phyloP scores from a whole-genome alignment of 805 yeast species.

The Yamadazyma akitaensis region DNA sequence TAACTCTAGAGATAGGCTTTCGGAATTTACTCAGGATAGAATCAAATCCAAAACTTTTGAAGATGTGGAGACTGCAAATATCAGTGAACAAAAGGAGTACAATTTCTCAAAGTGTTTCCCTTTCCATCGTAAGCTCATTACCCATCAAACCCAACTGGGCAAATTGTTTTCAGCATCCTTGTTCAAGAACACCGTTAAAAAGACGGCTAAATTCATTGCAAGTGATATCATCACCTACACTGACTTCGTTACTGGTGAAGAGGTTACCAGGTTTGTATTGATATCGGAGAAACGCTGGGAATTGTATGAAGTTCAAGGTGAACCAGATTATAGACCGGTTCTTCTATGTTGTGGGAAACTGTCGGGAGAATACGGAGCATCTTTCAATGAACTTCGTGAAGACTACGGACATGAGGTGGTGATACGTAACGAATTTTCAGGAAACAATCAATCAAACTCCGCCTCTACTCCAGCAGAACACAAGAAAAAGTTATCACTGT shows the following conservation, averaged over 20 bases:
- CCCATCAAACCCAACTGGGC: conserved; percentile 54
- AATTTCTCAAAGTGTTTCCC: conserved; percentile 82
- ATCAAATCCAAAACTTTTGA: conserved; percentile 6
- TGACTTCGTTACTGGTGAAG: conserved; percentile 45
- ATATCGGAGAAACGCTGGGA: conserved; percentile 72
- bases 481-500: conserved; percentile 36
- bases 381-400: conserved; percentile 36
- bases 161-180: conserved; percentile 23
- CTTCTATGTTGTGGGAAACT: conserved; percentile 65
- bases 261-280: conserved; percentile 61
- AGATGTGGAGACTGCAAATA: conserved; percentile 14
- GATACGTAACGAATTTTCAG: conserved; percentile 27
- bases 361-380: conserved; percentile 64
- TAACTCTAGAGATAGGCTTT: neutral
- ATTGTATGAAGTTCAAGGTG: conserved; percentile 49
- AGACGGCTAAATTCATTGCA: conserved; percentile 24
- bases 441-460: conserved; percentile 12
- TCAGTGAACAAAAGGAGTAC: conserved; percentile 51
- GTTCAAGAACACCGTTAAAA: conserved; percentile 22
- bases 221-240: conserved; percentile 29
- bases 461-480: conserved; percentile 21
- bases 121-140: conserved; percentile 59
- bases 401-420: conserved; percentile 22
- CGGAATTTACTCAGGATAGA: conserved; percentile 1
- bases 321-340: conserved; percentile 37